A percentile compares a stretch with the other conserved stretches of the same genome.
phyloP scores from a whole-genome alignment of 2,329 filamentous ascomycete species.

The Cladosporium sp. region DNA sequence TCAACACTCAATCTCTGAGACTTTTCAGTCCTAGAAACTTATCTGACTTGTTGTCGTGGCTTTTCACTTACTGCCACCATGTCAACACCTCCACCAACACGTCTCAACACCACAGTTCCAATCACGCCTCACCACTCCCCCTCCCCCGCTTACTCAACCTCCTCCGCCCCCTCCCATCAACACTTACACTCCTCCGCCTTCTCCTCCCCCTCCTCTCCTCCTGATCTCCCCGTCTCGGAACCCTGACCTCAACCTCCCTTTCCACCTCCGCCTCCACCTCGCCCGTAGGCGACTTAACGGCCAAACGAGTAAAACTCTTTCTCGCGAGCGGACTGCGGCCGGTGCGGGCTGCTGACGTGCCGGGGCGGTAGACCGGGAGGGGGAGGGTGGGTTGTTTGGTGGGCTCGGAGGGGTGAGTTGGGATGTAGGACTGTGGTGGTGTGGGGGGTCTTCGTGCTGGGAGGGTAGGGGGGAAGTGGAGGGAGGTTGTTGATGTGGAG shows the following conservation, averaged over 20 bases:
- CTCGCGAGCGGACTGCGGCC: slow-evolving; percentile 45
- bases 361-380: slow-evolving; percentile 4
- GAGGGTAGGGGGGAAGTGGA: slow-evolving; percentile 17
- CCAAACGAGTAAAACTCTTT: slow-evolving; percentile 35
- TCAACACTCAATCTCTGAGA: no score
- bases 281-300: slow-evolving; percentile 14
- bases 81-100: no score
- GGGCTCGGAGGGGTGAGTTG: slow-evolving; percentile 15
- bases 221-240: slow-evolving; percentile 15
- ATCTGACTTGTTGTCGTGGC: neutral
- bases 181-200: slow-evolving; percentile 16
- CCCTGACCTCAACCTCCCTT: slow-evolving; percentile 19
- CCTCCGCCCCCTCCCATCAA: slow-evolving; percentile 21
- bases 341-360: slow-evolving; percentile 21
- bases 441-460: slow-evolving; percentile 17
- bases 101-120: no score
- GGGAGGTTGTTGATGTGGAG: neutral
- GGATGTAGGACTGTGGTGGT: slow-evolving; percentile 23
- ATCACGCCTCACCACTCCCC: slow-evolving; percentile 9
- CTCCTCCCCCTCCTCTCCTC: slow-evolving; percentile 14
- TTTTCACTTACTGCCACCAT: no score
- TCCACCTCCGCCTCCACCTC: slow-evolving; percentile 15
- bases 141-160: slow-evolving; percentile 22
- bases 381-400: neutral
- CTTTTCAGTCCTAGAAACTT: neutral